Conservation (phyloP, 805 yeast species). For the Candida coquimbonensis region DNA sequence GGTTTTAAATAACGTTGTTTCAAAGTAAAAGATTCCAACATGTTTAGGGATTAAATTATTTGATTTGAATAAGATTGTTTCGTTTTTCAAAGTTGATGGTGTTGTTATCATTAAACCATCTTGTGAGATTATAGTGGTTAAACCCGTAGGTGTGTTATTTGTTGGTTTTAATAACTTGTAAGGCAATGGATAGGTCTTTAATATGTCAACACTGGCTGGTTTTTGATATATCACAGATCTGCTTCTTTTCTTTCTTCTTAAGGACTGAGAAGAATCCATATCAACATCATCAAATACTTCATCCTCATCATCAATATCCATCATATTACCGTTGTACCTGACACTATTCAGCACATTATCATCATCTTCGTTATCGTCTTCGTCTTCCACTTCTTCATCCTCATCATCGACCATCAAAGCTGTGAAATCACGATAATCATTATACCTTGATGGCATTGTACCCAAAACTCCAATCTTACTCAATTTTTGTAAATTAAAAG, state of each 20-base stretch:
- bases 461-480: conserved; percentile 1
- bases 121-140: not conserved
- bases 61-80: conserved; percentile 24
- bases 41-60: conserved; percentile 30
- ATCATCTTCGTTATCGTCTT: not conserved
- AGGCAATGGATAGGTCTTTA: conserved; percentile 3
- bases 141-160: not conserved
- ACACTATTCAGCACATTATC: not conserved
- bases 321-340: conserved; percentile 8
- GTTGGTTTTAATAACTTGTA: conserved; percentile 1
- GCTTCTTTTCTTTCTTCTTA: not conserved
- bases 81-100: conserved; percentile 11
- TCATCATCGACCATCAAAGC: not conserved
- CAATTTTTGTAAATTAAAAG: not conserved
- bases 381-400: not conserved
- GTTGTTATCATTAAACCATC: not conserved
- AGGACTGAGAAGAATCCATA: not conserved
- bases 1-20: conserved; percentile 29
- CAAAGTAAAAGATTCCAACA: conserved; percentile 45
- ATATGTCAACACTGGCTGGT: not conserved
- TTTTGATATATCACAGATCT: not conserved
- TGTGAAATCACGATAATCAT: not conserved
- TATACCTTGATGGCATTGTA: not conserved
- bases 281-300: conserved; percentile 1
- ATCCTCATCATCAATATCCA: conserved; percentile 14